Percentiles rank a stretch among this genome's conserved stretches.
Conservation (phyloP, 192 early-diverging fungal genomes). For the Gonapodya prolifera region DNA sequence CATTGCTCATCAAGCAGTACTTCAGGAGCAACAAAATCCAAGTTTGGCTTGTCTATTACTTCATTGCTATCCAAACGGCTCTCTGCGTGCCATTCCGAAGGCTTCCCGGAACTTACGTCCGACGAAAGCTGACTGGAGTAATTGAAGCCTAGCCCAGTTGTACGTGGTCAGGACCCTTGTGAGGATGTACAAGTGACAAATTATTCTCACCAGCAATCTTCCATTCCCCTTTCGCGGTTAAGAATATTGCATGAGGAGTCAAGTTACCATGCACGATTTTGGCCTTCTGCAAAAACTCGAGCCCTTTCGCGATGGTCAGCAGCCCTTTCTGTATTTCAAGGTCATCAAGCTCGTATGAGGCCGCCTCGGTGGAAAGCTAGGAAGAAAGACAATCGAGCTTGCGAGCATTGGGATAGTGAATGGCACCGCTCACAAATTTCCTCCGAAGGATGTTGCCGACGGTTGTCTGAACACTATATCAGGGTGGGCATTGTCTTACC, state of each 20-base stretch:
- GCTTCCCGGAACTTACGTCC: neutral
- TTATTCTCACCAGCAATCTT: constrained; percentile 8
- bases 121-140: neutral
- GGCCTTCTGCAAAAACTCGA: constrained; percentile 62
- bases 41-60: constrained; percentile 25
- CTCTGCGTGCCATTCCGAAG: neutral
- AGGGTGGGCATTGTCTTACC: neutral
- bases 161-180: too few species aligned
- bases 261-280: constrained; percentile 61
- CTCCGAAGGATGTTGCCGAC: neutral
- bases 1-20: constrained; percentile 43
- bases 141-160: neutral
- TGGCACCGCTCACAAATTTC: neutral
- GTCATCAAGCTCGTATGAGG: neutral
- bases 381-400: neutral
- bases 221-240: constrained; percentile 48
- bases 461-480: neutral
- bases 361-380: neutral
- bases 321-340: neutral
- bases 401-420: too few species aligned
- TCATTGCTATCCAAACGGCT: neutral
- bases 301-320: constrained; percentile 30
- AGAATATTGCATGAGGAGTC: constrained; percentile 56
- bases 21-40: constrained; percentile 59
- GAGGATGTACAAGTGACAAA: too few species aligned